phyloP scores from a whole-genome alignment of 805 yeast genomes.

The Saccharomycopsis schoenii region DNA sequence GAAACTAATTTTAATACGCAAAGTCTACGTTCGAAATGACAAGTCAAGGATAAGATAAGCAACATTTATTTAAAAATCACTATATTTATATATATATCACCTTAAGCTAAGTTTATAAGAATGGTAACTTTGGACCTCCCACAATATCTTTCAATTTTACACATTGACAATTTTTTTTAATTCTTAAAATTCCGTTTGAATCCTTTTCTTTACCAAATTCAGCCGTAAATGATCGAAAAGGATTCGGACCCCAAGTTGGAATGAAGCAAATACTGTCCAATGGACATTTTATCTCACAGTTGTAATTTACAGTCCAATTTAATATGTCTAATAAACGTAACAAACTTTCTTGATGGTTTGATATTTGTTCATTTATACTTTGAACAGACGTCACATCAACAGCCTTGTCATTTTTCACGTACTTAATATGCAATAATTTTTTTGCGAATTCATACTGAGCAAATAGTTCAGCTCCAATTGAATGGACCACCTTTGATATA shows the following conservation, averaged over 20 bases:
- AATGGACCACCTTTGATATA: constrained; percentile 30
- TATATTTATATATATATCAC: neutral
- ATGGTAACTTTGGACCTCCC: neutral
- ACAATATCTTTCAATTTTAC: constrained; percentile 1
- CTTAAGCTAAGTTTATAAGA: neutral
- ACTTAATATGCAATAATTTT: constrained; percentile 21
- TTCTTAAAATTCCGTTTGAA: constrained; percentile 7
- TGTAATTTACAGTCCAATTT: constrained; percentile 35
- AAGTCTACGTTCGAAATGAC: too few relatives aligned
- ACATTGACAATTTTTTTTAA: constrained; percentile 9
- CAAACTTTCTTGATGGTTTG: constrained; percentile 3
- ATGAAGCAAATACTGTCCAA: constrained; percentile 43
- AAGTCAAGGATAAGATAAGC: neutral
- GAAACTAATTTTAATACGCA: too few relatives aligned
- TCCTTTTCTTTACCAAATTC: neutral
- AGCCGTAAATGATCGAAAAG: constrained; percentile 26
- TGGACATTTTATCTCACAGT: constrained; percentile 34
- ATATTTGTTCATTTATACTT: constrained; percentile 20
- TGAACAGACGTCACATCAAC: constrained; percentile 6
- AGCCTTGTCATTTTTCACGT: constrained; percentile 14
- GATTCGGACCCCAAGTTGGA: constrained; percentile 55
- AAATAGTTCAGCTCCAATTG: constrained; percentile 30
- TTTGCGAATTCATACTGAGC: constrained; percentile 28
- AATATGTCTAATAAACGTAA: constrained; percentile 23
- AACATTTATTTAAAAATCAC: too few relatives aligned